These are phyloP conservation scores for Ustilago shanxiensis DNA, from an alignment of 1,284 basidiomycete species.

Conservation along the genomic window DNA sequence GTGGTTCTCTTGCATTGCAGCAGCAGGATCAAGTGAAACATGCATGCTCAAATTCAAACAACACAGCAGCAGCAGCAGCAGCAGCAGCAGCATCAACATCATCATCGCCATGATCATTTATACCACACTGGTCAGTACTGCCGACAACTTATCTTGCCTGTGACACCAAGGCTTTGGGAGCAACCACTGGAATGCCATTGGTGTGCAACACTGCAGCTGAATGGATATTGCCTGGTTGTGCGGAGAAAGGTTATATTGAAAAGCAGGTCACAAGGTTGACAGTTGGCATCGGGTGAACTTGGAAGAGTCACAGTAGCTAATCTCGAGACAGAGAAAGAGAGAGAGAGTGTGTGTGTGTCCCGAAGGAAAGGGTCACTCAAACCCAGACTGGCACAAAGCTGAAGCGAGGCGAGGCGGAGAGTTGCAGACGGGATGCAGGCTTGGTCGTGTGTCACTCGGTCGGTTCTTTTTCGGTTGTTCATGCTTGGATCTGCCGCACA, in stretches of 20 bases:
- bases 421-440: conserved; percentile 6
- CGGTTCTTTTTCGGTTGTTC: conserved; percentile 27
- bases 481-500: conserved; percentile 1
- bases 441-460: conserved; percentile 25
- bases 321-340: too few species aligned
- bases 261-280: conserved; percentile 7
- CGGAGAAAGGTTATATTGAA: neutral
- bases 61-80: neutral
- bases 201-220: too few species aligned
- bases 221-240: too few species aligned
- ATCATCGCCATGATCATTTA: too few species aligned
- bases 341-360: too few species aligned
- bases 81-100: neutral
- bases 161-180: too few species aligned
- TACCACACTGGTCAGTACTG: too few species aligned
- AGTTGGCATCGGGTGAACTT: conserved; percentile 5
- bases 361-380: conserved; percentile 4
- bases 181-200: too few species aligned
- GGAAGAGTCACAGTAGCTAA: conserved; percentile 7
- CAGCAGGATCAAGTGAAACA: conserved; percentile 12
- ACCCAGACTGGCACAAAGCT: neutral
- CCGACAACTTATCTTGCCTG: too few species aligned
- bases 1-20: conserved; percentile 2
- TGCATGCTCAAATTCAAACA: conserved; percentile 8
- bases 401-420: neutral